These are phyloP conservation scores for Ceratobasidium sp. DNA, from an alignment of 1,284 basidiomycete species.

Conservation along the genomic window DNA sequence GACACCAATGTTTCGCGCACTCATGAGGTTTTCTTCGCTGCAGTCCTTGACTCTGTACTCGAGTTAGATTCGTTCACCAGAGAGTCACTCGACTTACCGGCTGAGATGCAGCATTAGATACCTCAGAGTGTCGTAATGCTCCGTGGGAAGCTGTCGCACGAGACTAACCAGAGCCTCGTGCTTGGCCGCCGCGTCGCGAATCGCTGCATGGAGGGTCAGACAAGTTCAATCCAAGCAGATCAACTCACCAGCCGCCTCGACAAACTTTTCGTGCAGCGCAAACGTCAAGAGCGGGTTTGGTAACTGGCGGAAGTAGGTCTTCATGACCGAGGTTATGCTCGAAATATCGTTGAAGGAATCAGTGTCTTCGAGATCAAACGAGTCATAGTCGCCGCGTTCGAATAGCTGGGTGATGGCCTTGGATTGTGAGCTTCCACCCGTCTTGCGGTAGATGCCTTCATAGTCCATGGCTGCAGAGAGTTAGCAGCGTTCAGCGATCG, in stretches of 20 bases:
- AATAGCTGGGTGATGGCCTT: slow-evolving; percentile 95
- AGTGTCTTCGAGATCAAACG: slow-evolving; percentile 86
- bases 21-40: slow-evolving; percentile 88
- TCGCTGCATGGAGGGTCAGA: slow-evolving; percentile 48
- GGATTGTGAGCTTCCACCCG: slow-evolving; percentile 90
- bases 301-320: slow-evolving; percentile 93
- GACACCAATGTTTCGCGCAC: slow-evolving; percentile 95
- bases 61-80: not conserved
- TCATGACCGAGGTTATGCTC: slow-evolving; percentile 94
- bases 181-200: slow-evolving; percentile 70
- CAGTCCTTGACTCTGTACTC: slow-evolving; percentile 67
- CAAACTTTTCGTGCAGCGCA: slow-evolving; percentile 90
- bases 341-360: slow-evolving; percentile 97
- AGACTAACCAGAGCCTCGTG: slow-evolving; percentile 69
- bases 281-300: slow-evolving; percentile 91
- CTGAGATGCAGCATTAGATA: slow-evolving; percentile 87
- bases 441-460: slow-evolving; percentile 97
- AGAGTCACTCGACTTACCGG: slow-evolving; percentile 59
- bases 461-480: slow-evolving; percentile 74
- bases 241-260: slow-evolving; percentile 66
- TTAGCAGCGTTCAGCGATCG: not conserved
- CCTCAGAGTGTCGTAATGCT: slow-evolving; percentile 87
- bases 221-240: not conserved
- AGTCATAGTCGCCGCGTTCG: slow-evolving; percentile 85
- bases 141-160: slow-evolving; percentile 78